phyloP scores from a whole-genome alignment of 2,329 filamentous ascomycete species.

The Albifimbria verrucaria region DNA sequence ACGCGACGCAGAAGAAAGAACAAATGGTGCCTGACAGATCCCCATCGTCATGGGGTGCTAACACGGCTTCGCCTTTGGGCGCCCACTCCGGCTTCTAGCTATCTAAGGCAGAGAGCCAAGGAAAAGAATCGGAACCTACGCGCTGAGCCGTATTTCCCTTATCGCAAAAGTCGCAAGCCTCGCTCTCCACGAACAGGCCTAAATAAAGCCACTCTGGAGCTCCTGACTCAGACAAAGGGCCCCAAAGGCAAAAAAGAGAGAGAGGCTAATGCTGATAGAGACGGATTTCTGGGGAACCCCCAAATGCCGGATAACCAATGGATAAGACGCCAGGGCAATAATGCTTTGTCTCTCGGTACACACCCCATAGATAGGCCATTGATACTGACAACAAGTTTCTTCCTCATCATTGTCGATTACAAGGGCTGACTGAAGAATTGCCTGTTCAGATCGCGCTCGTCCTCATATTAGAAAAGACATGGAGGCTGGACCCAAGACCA shows the following conservation, averaged over 20 bases:
- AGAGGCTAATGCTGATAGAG: not conserved
- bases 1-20: not conserved
- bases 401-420: no score
- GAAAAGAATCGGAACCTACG: not conserved
- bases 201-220: not conserved
- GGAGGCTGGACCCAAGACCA: no score
- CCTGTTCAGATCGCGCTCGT: no score
- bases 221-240: no score
- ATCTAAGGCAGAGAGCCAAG: not conserved
- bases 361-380: not conserved
- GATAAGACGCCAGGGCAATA: not conserved
- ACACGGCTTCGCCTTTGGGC: not conserved
- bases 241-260: not conserved
- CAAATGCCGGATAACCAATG: not conserved
- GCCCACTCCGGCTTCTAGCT: not conserved
- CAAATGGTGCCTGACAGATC: not conserved
- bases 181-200: not conserved
- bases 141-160: no score
- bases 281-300: not conserved
- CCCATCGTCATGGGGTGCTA: not conserved
- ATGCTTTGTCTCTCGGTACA: not conserved
- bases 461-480: no score
- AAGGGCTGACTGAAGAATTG: no score
- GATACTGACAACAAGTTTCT: no score
- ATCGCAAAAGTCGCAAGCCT: not conserved